Evolutionary conservation across 441 rosid species (phyloP).

Genomic region (Gossypium aridum): DNA sequence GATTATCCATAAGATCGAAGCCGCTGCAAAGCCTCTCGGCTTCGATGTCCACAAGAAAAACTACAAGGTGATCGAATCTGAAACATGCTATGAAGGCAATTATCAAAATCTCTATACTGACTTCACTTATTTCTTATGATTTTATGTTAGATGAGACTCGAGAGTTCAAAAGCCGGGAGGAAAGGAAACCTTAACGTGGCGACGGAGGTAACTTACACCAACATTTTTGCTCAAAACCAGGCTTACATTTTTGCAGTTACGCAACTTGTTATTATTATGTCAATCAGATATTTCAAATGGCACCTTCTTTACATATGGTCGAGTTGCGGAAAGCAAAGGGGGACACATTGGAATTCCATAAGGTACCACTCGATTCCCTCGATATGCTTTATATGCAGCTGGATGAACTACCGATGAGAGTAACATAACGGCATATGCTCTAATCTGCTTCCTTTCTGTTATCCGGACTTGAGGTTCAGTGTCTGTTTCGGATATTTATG

Average conservation of each 20-base stretch:
- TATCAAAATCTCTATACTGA: not conserved
- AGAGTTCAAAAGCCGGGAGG: slow-evolving; percentile 84
- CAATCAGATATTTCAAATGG: slow-evolving; percentile 79
- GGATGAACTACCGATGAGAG: too few species aligned
- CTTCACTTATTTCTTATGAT: slow-evolving; percentile 4
- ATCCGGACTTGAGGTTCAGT: not conserved
- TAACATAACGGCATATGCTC: not conserved
- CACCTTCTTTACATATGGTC: slow-evolving; percentile 92
- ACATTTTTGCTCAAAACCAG: not conserved
- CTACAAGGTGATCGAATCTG: slow-evolving; percentile 59
- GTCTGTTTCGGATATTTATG: not conserved
- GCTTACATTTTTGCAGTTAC: not conserved
- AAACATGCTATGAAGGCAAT: not conserved
- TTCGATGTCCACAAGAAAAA: slow-evolving; percentile 89
- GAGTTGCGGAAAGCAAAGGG: slow-evolving; percentile 93
- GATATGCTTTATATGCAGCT: not conserved
- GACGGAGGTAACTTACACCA: slow-evolving; percentile 54
- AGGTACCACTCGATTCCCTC: slow-evolving; percentile 32
- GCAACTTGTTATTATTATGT: slow-evolving; percentile 10
- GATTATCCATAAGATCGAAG: slow-evolving; percentile 82
- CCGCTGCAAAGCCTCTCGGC: slow-evolving; percentile 96
- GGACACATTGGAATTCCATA: slow-evolving; percentile 89
- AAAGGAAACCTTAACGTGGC: slow-evolving; percentile 87
- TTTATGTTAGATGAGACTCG: slow-evolving; percentile 71
- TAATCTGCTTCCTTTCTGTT: not conserved